A percentile compares a stretch with the other conserved stretches of the same genome.
phyloP scores from a whole-genome alignment of 441 rosid genomes.

The Adansonia rubrostipa region DNA sequence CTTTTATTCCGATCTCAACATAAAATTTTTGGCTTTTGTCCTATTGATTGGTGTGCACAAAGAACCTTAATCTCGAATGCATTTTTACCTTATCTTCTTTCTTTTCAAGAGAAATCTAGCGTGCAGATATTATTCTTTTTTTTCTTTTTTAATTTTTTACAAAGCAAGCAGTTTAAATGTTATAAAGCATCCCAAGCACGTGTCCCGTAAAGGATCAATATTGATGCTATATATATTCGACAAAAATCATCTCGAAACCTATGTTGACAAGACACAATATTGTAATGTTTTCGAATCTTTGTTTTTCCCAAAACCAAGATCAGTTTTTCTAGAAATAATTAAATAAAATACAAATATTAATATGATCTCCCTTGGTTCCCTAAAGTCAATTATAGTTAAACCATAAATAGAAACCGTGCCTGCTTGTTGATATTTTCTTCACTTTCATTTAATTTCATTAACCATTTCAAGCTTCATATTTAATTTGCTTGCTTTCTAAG shows the following conservation, averaged over 20 bases:
- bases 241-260: slow-evolving; percentile 1
- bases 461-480: background rate
- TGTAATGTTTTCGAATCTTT: background rate
- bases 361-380: background rate
- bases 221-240: background rate
- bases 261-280: background rate
- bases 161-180: slow-evolving; percentile 22
- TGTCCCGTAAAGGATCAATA: background rate
- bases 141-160: background rate
- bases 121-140: slow-evolving; percentile 10
- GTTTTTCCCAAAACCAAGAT: background rate
- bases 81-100: background rate
- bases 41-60: too few relatives aligned
- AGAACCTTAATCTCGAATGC: background rate
- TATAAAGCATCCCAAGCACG: slow-evolving; percentile 21
- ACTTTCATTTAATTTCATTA: background rate
- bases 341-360: too few relatives aligned
- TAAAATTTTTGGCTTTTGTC: too few relatives aligned
- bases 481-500: background rate
- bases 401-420: background rate
- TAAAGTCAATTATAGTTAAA: background rate
- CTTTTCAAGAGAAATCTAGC: background rate
- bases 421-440: background rate
- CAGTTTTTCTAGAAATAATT: background rate
- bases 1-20: too few relatives aligned